phyloP scores from a whole-genome alignment of 2,329 filamentous ascomycete genomes.

The Exophiala phaeomuriformis region DNA sequence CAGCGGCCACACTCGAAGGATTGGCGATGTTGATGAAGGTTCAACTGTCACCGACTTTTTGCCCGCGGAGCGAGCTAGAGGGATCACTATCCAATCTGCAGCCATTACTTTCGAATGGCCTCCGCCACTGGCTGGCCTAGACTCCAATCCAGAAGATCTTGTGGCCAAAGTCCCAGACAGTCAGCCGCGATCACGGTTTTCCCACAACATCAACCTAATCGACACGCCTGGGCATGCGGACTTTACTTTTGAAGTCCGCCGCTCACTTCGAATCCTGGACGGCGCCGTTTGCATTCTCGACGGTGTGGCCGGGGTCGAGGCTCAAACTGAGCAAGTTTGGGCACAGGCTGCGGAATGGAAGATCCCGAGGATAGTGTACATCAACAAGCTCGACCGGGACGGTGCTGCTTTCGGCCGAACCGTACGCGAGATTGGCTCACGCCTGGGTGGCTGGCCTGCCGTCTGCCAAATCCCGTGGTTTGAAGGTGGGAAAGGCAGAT shows the following conservation, averaged over 20 bases:
- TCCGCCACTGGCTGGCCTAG: conserved; percentile 37
- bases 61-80: conserved; percentile 80
- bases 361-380: conserved; percentile 73
- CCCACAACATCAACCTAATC: conserved; percentile 79
- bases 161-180: conserved; percentile 4
- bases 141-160: conserved; percentile 17
- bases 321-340: conserved; percentile 96
- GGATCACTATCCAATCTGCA: conserved; percentile 96
- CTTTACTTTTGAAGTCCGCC: conserved; percentile 92
- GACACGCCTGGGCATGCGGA: conserved; percentile 96
- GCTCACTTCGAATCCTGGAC: conserved; percentile 80
- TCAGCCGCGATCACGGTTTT: conserved; percentile 45
- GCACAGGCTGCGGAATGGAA: conserved; percentile 74
- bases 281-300: conserved; percentile 90
- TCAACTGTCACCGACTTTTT: conserved; percentile 97
- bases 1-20: conserved; percentile 76
- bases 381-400: conserved; percentile 80
- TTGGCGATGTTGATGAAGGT: conserved; percentile 93
- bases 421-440: conserved; percentile 73
- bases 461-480: conserved; percentile 97
- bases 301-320: conserved; percentile 88
- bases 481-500: conserved; percentile 61
- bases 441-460: conserved; percentile 75
- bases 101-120: conserved; percentile 96
- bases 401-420: conserved; percentile 77